Base-by-base conservation (phyloP, 257 asterid species). In the Avicennia marina region DNA sequence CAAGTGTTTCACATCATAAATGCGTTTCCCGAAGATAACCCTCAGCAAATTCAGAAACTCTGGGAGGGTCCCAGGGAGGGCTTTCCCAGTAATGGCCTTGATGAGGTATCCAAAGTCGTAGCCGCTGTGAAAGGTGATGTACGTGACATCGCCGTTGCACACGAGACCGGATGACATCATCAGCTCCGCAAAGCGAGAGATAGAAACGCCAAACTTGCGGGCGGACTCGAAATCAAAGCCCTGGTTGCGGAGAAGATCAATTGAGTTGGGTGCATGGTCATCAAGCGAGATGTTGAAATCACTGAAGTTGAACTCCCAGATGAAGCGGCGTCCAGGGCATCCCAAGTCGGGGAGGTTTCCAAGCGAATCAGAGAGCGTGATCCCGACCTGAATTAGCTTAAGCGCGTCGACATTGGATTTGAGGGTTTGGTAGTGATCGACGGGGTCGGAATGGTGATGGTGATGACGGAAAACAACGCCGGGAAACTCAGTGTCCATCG, bases 401-500 rank as follows among this genome's bases (percentile, higher is more conserved):
- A 77, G 73, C 69, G 56, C 74, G 61, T 72, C 70, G 2, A 77
- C 83, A 43, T 77, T 77, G 18, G 71, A 56, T 55, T 72, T 76
- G 9, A 76, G 68, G 21, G 75, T 60, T 13, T 65, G 67, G 71
- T 76, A 76, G 63, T 60, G 75, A 3, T 72, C 71, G 22, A 17
- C 17, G 8, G 82, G 73, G 42, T 67, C 70, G 46, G 62, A 41
- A 11, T 44, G 56, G 57, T 48, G 63, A 3, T 52, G 58, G 18
- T 25, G 58, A 55, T 36, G 61, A 65, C 73, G 64, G 71, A 68
- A 56, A 27, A 76, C 70, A 39, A 76, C 58, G 22, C 94, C 95
- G 15, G 95, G 95, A 21, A 87, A 87, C 76, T 87, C 95, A 1
- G 95, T 87, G 60, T 84, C 94, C 86, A 87, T 81, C 7, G 95